A percentile compares a stretch with the other conserved stretches of the same genome.
Conservation (phyloP, 2,329 filamentous ascomycete genomes). For the Clonostachys byssicola region DNA sequence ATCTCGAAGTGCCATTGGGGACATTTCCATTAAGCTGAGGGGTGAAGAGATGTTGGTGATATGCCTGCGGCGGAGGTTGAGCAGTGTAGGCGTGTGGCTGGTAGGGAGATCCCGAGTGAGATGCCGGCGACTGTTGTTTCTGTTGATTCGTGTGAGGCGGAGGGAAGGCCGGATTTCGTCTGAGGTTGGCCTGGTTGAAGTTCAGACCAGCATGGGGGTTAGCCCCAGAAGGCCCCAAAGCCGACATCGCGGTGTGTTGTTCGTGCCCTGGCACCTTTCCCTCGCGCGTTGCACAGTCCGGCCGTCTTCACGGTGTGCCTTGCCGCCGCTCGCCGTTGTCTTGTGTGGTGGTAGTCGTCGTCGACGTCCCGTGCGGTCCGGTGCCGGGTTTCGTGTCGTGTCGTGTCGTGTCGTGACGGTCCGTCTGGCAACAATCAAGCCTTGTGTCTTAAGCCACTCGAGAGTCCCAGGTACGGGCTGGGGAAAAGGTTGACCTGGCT, state of each 20-base stretch:
- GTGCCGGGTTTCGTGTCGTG: too few species aligned
- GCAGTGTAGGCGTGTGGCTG: conserved; percentile 52
- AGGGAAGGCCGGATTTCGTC: conserved; percentile 38
- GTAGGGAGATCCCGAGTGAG: conserved; percentile 51
- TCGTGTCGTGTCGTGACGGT: too few species aligned
- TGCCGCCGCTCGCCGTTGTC: too few species aligned
- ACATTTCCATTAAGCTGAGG: conserved; percentile 42
- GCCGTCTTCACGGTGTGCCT: too few species aligned
- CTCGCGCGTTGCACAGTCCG: too few species aligned
- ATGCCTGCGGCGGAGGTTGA: conserved; percentile 34
- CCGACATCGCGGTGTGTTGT: conserved; percentile 32
- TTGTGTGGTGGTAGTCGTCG: too few species aligned
- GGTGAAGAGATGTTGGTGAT: conserved; percentile 49
- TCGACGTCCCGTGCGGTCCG: too few species aligned
- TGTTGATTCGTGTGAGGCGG: conserved; percentile 43
- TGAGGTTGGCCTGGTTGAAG: conserved; percentile 45
- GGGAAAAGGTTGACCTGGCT: too few species aligned
- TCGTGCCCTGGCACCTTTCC: too few species aligned
- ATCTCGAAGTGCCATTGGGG: conserved; percentile 39
- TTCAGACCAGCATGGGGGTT: conserved; percentile 44
- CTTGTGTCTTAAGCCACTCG: too few species aligned
- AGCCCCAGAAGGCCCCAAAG: conserved; percentile 42
- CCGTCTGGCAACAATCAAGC: too few species aligned
- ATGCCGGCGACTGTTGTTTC: conserved; percentile 51
- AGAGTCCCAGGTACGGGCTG: too few species aligned